A percentile compares a stretch with the other conserved stretches of the same genome.
phyloP scores from a whole-genome alignment of 2,329 filamentous ascomycete species.

The Nigrograna mackinnonii region DNA sequence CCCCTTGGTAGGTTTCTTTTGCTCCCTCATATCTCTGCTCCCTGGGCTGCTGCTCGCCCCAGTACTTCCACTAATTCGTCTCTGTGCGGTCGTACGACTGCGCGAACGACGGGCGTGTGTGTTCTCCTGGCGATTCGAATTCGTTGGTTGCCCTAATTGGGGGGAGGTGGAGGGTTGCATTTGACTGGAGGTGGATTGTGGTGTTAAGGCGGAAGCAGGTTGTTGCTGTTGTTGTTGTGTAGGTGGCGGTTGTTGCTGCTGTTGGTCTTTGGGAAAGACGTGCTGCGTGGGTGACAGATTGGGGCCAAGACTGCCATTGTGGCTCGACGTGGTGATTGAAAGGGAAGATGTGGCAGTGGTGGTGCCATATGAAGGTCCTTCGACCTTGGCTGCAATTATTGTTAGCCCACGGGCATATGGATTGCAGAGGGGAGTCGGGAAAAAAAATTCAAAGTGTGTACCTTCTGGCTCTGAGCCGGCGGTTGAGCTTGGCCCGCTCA shows the following conservation, averaged over 20 bases:
- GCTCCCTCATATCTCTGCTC: constrained; percentile 61
- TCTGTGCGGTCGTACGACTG: constrained; percentile 61
- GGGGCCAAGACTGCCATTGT: constrained; percentile 44
- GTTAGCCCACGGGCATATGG: constrained; percentile 4
- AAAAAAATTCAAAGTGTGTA: constrained; percentile 7
- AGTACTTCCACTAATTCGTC: constrained; percentile 81
- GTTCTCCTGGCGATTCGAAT: constrained; percentile 9
- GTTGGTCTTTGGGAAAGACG: constrained; percentile 37
- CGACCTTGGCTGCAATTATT: constrained; percentile 22
- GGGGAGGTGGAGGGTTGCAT: constrained; percentile 19
- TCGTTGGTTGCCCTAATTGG: constrained; percentile 15
- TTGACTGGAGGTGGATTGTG: constrained; percentile 12
- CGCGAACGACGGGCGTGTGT: constrained; percentile 34
- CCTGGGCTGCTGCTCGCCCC: constrained; percentile 81
- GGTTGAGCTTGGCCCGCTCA: constrained; percentile 51
- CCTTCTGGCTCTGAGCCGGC: constrained; percentile 51
- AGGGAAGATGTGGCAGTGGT: constrained; percentile 51
- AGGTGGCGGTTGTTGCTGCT: no score
- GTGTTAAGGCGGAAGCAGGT: constrained; percentile 5
- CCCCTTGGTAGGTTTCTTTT: constrained; percentile 53
- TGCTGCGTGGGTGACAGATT: constrained; percentile 42
- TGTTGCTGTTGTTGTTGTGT: no score
- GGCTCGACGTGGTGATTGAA: constrained; percentile 48
- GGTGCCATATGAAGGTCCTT: constrained; percentile 28
- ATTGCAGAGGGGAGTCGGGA: background rate